Base-by-base conservation (phyloP, 768 basidiomycete species). In the Dentipellis fragilis region DNA sequence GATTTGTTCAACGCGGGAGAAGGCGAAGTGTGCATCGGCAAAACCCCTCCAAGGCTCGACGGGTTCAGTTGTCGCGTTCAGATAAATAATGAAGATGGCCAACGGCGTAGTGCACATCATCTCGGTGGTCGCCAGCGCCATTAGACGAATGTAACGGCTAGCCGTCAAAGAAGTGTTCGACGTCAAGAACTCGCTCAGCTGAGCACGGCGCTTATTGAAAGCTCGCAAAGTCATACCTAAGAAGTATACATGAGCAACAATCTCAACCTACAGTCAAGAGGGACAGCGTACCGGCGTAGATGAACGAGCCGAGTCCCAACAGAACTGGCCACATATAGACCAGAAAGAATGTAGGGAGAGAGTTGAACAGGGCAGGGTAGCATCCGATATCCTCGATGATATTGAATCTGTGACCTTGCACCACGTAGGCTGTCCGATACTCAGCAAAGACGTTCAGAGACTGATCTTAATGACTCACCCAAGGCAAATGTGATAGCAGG, bases 401-500 rank as follows among this genome's bases (percentile, higher is more conserved):
- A 53, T 80, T 72, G 57, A 69, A 81, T 0, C 80, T 73, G 51
- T 80, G 78, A n/a, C n/a, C n/a, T n/a, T n/a, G n/a, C n/a, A n/a
- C n/a, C n/a, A n/a, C n/a, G n/a, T n/a, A n/a, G n/a, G n/a, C n/a
- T n/a, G n/a, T n/a, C n/a, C n/a, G n/a, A n/a, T n/a, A n/a, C n/a
- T n/a, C n/a, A n/a, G n/a, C n/a, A n/a, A n/a, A n/a, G n/a, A n/a
- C n/a, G n/a, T n/a, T n/a, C n/a, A n/a, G n/a, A n/a, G 16, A n/a
- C n/a, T n/a, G n/a, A n/a, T n/a, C n/a, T n/a, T n/a, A n/a, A n/a
- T 7, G 9, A 47, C 53, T 23, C 17, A 54, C 53, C 1, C 1
- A 54, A 16, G 7, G n/a, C 1, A 21, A 54, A 46, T 4, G 5
- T 7, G 7, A 54, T 5, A 1, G n/a, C 42, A 17, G 60, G 60